Percentiles rank a stretch among this genome's conserved stretches.
These are phyloP conservation scores for Cornus florida DNA, from an alignment of 148 eudicot species.

Conservation along the genomic window DNA sequence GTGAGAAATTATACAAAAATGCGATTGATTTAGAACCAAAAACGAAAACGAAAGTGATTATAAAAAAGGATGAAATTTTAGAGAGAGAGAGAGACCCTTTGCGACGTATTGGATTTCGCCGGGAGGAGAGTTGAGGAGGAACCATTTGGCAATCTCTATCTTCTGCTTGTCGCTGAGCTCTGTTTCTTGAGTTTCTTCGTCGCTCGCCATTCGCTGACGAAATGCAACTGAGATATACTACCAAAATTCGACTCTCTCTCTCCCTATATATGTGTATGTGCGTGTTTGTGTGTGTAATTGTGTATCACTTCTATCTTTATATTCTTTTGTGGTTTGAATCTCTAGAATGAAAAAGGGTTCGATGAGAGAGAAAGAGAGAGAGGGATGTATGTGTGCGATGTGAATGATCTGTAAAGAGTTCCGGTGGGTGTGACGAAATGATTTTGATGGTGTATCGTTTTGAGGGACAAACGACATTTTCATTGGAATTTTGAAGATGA, in stretches of 20 bases:
- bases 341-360: not conserved
- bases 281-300: no score
- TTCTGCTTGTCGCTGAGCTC: slow-evolving; percentile 63
- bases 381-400: no score
- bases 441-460: no score
- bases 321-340: not conserved
- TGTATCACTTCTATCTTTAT: no score
- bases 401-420: not conserved
- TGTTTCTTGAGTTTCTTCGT: slow-evolving; percentile 40
- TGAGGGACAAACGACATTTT: no score
- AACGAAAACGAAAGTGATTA: not conserved
- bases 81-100: slow-evolving; percentile 53
- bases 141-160: slow-evolving; percentile 92
- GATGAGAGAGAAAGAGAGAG: not conserved
- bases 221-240: not conserved
- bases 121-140: slow-evolving; percentile 87
- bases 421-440: not conserved
- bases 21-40: not conserved
- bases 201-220: slow-evolving; percentile 43
- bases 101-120: slow-evolving; percentile 94
- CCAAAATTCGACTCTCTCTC: not conserved
- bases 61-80: not conserved
- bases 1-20: not conserved
- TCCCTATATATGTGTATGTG: not conserved
- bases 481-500: no score